Evolutionary conservation across 805 yeast genomes (phyloP).

Genomic region (Maudiozyma saulgeensis): DNA sequence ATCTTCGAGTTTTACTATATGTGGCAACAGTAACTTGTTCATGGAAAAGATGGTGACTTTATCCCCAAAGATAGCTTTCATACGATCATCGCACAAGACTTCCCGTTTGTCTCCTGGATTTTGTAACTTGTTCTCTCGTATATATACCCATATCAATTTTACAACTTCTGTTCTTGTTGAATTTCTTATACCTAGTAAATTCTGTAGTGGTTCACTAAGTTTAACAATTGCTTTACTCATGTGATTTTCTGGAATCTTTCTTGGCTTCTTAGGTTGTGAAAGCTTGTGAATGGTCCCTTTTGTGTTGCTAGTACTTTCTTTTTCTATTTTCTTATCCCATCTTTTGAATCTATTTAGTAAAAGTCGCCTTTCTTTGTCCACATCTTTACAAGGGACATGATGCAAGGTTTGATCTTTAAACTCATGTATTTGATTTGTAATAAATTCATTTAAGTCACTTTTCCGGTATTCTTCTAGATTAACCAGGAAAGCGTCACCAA

Average conservation of each 20-base stretch:
- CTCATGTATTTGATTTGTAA: neutral
- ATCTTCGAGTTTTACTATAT: slow-evolving; percentile 24
- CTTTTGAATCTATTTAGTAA: neutral
- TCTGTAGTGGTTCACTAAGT: slow-evolving; percentile 42
- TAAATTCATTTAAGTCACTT: neutral
- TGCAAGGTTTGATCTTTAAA: neutral
- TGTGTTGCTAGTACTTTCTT: neutral
- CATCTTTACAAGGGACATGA: neutral
- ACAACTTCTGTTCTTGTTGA: slow-evolving; percentile 60
- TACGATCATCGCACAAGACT: slow-evolving; percentile 51
- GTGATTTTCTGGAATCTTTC: neutral
- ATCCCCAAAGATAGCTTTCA: slow-evolving; percentile 52
- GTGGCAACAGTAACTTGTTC: slow-evolving; percentile 45
- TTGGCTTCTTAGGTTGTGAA: slow-evolving; percentile 1
- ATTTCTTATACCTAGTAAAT: slow-evolving; percentile 36
- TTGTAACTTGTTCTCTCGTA: slow-evolving; percentile 52
- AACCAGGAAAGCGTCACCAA: neutral
- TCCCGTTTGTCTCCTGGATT: slow-evolving; percentile 57
- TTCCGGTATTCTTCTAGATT: neutral
- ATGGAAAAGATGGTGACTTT: slow-evolving; percentile 48
- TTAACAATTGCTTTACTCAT: slow-evolving; percentile 29
- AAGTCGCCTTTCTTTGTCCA: neutral
- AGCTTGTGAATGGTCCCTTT: neutral
- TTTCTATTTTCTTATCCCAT: neutral
- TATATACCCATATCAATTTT: slow-evolving; percentile 60